A percentile compares a stretch with the other conserved stretches of the same genome.
These are phyloP conservation scores for Paecilomyces variotii DNA, from an alignment of 2,329 filamentous ascomycete genomes.

Conservation along the genomic window DNA sequence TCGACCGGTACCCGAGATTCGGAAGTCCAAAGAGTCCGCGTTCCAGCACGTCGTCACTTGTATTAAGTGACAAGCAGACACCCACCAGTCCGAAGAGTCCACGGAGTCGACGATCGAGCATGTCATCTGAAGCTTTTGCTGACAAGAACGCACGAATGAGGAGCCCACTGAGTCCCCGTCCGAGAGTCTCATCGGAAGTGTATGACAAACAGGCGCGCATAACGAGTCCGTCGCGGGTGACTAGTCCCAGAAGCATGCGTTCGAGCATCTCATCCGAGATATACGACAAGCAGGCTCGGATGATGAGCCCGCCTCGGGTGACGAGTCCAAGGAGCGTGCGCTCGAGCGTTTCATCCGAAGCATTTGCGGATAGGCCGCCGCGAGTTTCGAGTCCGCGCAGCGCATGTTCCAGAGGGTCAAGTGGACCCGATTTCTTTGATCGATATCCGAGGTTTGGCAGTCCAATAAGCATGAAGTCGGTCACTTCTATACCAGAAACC, in stretches of 20 bases:
- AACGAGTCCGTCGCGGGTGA: neutral
- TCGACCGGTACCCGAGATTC: neutral
- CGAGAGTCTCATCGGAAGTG: neutral
- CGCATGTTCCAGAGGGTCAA: neutral
- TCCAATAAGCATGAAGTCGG: neutral
- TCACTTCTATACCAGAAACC: neutral
- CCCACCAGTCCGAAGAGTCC: neutral
- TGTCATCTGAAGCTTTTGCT: neutral
- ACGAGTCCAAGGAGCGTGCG: neutral
- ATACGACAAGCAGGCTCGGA: neutral
- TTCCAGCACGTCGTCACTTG: neutral
- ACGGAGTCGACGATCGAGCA: neutral
- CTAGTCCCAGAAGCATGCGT: neutral
- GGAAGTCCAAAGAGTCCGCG: neutral
- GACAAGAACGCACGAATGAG: neutral
- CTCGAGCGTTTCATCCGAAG: neutral
- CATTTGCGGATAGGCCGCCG: neutral
- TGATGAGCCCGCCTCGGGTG: neutral
- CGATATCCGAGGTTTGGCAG: neutral
- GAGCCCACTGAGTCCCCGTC: neutral
- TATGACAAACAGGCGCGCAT: neutral
- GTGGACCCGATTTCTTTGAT: neutral
- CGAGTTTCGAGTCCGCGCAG: neutral
- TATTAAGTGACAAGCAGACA: neutral
- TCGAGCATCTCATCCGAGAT: neutral